Evolutionary conservation across 768 basidiomycete genomes (phyloP), one percentile per base, ranked within the genome.

Genomic region (Agaricus sinodeliciosus): DNA sequence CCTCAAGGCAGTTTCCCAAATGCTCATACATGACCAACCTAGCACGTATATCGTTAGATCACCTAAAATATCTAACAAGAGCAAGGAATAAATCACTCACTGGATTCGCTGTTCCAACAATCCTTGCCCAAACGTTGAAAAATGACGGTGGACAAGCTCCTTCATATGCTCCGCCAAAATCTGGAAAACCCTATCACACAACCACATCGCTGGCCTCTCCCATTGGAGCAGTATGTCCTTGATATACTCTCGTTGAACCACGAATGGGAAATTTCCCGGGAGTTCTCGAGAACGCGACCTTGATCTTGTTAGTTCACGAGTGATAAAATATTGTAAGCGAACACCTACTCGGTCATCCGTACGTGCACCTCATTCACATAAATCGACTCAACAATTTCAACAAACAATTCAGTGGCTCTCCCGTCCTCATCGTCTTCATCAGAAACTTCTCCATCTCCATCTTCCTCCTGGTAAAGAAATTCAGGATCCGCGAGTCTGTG

Each of bases 251-350:
- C 71, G 63, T 44, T 81, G 78, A 0, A 88, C 81, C 0, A 81
- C 68, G 54, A 82, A 87, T 0, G 86, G 85, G 55, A 80, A 84
- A 55, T 77, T 75, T 12, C 78, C 82, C 0, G 85, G 86, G 0
- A 89, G 73, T 58, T 89, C 86, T 1, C 88, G 78, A 0, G 85
- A 83, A 3, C 82, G 75, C 1, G 87, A 79, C 18, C 88, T 90
- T 0, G 3, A 80, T 0, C 74, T 72, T 0, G 79, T 80, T 0
- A 51, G 26, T 47, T 12, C 37, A 43, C 15, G 13, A 36, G 37
- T 7, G n/a, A n/a, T n/a, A n/a, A n/a, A n/a, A n/a, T n/a, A 37
- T 11, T 8, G 31, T 3, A 7, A 31, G 31, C 7, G 31, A 28
- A 19, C 13, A 51, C 46, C 19, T 26, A 63, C 66, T 56, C 47